These are phyloP conservation scores for Clathrospora elynae DNA, from an alignment of 2,329 filamentous ascomycete species.

Conservation along the genomic window DNA sequence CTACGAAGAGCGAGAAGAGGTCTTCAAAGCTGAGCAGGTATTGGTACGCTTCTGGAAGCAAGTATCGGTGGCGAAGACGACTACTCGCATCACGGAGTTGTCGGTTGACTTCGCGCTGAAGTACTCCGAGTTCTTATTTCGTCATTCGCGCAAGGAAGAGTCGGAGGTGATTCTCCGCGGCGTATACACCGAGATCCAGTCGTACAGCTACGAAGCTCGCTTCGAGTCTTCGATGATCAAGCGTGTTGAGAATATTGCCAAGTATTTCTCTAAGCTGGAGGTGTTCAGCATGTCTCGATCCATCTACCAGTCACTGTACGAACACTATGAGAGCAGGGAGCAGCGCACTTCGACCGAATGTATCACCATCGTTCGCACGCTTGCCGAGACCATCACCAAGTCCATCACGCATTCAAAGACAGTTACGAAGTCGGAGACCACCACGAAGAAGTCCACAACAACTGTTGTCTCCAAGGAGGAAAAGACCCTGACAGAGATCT, in stretches of 20 bases:
- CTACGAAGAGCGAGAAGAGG: conserved; percentile 32
- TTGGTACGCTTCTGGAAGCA: conserved; percentile 31
- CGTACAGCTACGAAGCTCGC: conserved; percentile 28
- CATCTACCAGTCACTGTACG: conserved; percentile 32
- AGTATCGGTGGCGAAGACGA: conserved; percentile 19
- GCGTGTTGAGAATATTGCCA: conserved; percentile 23
- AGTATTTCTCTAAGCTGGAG: conserved; percentile 25
- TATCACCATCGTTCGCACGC: conserved; percentile 29
- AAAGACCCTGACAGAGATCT: conserved; percentile 25
- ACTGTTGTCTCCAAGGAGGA: conserved; percentile 25
- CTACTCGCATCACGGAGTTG: conserved; percentile 22
- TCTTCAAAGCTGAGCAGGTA: conserved; percentile 31
- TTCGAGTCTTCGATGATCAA: conserved; percentile 30
- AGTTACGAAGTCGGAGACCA: conserved; percentile 13
- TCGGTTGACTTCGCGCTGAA: conserved; percentile 28
- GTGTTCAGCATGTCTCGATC: conserved; percentile 28
- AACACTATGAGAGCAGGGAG: conserved; percentile 31
- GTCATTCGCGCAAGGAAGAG: conserved; percentile 29
- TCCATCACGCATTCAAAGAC: conserved; percentile 22
- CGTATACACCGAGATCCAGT: conserved; percentile 28
- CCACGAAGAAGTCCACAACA: conserved; percentile 15
- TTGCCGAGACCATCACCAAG: conserved; percentile 32
- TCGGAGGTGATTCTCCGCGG: conserved; percentile 31
- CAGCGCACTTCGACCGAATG: conserved; percentile 32
- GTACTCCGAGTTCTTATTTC: conserved; percentile 28